Conservation (phyloP, 768 basidiomycete genomes). For the Pholiota molesta region DNA sequence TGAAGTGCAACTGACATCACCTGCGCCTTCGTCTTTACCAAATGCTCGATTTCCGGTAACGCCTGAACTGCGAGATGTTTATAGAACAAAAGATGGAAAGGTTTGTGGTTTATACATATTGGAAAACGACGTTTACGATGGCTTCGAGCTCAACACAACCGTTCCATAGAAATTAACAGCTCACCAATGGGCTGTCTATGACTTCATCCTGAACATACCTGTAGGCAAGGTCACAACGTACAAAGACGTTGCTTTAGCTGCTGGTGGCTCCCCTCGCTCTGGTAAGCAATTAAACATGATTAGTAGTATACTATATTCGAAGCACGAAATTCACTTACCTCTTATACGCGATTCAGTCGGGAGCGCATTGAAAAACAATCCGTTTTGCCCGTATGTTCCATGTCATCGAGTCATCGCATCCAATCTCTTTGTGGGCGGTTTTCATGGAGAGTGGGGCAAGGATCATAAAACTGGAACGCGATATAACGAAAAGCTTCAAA, state of each 20-base stretch:
- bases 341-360: constrained; percentile 47
- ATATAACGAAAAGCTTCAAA: constrained; percentile 48
- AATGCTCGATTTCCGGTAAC: constrained; percentile 28
- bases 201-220: constrained; percentile 52
- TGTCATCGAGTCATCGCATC: constrained; percentile 74
- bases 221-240: constrained; percentile 58
- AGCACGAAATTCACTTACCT: background rate
- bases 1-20: background rate
- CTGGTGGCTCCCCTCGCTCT: constrained; percentile 67
- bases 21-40: too few species aligned
- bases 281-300: constrained; percentile 41
- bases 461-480: constrained; percentile 43
- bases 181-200: constrained; percentile 66
- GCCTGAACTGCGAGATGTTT: constrained; percentile 29
- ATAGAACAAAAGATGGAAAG: constrained; percentile 38
- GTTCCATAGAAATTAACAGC: constrained; percentile 44
- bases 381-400: constrained; percentile 68
- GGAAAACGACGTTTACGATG: too few species aligned
- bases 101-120: constrained; percentile 26
- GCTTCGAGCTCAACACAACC: too few species aligned
- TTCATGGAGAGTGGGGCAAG: constrained; percentile 61
- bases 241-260: constrained; percentile 49
- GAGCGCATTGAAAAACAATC: constrained; percentile 62
- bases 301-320: background rate
- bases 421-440: constrained; percentile 63